Evolutionary conservation across 345 rosid species (phyloP).

Genomic region (Adansonia digitata): DNA sequence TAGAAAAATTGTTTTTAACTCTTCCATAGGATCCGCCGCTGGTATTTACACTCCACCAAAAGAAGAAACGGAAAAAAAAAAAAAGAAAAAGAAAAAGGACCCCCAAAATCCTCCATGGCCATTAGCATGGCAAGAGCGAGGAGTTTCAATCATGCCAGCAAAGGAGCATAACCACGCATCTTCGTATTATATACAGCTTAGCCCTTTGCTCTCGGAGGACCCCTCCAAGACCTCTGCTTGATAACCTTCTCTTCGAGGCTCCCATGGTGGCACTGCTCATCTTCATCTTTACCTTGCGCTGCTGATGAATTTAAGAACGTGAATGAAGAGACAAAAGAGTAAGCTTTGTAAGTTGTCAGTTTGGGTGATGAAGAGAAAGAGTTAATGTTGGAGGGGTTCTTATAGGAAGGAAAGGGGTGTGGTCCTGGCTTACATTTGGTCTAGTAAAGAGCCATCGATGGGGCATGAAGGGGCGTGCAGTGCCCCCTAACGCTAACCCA

Average conservation of each 20-base stretch:
- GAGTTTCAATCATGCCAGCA: constrained; percentile 67
- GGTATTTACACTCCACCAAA: constrained; percentile 38
- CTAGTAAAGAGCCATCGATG: constrained; percentile 52
- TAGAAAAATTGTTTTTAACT: constrained; percentile 24
- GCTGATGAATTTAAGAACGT: neutral
- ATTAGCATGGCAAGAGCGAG: neutral
- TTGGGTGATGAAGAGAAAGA: constrained; percentile 18
- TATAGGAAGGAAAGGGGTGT: constrained; percentile 27
- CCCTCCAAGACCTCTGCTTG: constrained; percentile 65
- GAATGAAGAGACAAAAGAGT: neutral
- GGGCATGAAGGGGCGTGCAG: constrained; percentile 63
- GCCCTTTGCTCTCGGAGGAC: constrained; percentile 80
- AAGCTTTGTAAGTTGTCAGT: constrained; percentile 2
- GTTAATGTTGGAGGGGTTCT: constrained; percentile 24
- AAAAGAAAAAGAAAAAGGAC: neutral
- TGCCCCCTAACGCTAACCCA: constrained; percentile 43
- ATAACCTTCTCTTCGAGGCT: constrained; percentile 59
- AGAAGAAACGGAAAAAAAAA: neutral
- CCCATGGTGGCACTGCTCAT: constrained; percentile 44
- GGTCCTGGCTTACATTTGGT: constrained; percentile 45
- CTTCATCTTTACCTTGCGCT: constrained; percentile 37
- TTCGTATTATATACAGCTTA: constrained; percentile 69
- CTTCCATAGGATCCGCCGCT: constrained; percentile 12
- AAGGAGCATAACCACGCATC: constrained; percentile 84
- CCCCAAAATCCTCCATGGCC: neutral